phyloP scores from a whole-genome alignment of 148 eudicot genomes.

The Spergularia marina region DNA sequence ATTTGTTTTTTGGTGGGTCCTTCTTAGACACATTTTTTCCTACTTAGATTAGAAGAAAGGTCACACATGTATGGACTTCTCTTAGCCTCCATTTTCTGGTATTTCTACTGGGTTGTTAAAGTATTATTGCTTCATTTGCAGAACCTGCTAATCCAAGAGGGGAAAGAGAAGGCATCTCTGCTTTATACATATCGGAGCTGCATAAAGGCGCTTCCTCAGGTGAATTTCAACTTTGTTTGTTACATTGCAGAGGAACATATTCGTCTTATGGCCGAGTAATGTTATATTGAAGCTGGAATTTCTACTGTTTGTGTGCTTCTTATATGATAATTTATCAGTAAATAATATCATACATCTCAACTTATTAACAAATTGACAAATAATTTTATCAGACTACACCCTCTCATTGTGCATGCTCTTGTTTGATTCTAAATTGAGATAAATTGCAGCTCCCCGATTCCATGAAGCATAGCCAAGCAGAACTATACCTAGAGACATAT shows the following conservation, averaged over 20 bases:
- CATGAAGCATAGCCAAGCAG: slow-evolving; percentile 99
- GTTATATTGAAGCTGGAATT: neutral
- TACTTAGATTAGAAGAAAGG: neutral
- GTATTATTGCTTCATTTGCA: slow-evolving; percentile 30
- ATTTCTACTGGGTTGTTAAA: slow-evolving; percentile 5
- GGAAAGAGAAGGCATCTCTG: slow-evolving; percentile 89
- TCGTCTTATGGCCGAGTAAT: neutral
- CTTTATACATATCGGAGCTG: slow-evolving; percentile 95
- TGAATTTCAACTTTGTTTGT: slow-evolving; percentile 24
- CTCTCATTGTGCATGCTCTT: neutral
- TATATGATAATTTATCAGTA: neutral
- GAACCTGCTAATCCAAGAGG: slow-evolving; percentile 83
- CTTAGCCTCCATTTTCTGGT: neutral
- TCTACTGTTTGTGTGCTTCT: neutral
- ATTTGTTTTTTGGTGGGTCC: neutral
- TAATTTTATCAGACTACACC: neutral
- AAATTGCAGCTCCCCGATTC: slow-evolving; percentile 95
- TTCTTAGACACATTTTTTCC: neutral
- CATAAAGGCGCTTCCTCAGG: slow-evolving; percentile 99
- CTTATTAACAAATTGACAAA: neutral
- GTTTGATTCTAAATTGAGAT: slow-evolving; percentile 21
- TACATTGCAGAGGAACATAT: neutral
- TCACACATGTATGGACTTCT: neutral
- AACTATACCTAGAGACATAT: slow-evolving; percentile 90
- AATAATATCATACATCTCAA: slow-evolving; percentile 2